These are phyloP conservation scores for Clitoria ternatea DNA, from an alignment of 306 rosid species.

Conservation along the genomic window DNA sequence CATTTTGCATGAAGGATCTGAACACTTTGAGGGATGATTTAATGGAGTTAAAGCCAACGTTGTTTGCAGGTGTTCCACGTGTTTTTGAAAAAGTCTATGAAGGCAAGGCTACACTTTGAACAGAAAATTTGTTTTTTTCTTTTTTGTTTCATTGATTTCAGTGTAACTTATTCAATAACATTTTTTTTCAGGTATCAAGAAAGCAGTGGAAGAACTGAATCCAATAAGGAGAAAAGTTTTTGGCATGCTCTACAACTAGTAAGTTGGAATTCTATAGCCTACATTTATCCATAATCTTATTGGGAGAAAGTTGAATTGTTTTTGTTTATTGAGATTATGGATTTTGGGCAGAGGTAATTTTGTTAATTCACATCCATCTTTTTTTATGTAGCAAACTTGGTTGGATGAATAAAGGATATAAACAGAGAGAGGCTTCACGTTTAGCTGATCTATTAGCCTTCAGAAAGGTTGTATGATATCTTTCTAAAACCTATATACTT, in stretches of 20 bases:
- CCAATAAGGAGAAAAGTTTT: slow-evolving; percentile 69
- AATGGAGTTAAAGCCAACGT: slow-evolving; percentile 82
- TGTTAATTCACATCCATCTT: not conserved
- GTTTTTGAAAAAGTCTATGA: slow-evolving; percentile 72
- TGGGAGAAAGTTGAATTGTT: not conserved
- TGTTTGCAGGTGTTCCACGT: slow-evolving; percentile 84
- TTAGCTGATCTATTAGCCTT: slow-evolving; percentile 81
- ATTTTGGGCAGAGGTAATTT: not conserved
- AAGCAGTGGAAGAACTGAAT: slow-evolving; percentile 66
- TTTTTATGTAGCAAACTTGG: slow-evolving; percentile 57
- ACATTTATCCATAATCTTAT: not conserved
- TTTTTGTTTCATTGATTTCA: not conserved
- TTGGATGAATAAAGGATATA: slow-evolving; percentile 78
- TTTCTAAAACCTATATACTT: not conserved
- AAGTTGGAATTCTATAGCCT: slow-evolving; percentile 6
- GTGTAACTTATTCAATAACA: not conserved
- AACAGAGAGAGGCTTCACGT: slow-evolving; percentile 64
- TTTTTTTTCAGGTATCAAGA: slow-evolving; percentile 67
- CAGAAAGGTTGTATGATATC: slow-evolving; percentile 51
- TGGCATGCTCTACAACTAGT: slow-evolving; percentile 67
- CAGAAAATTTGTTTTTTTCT: not conserved
- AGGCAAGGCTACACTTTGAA: slow-evolving; percentile 36
- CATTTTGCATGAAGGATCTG: slow-evolving; percentile 55
- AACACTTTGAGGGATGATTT: slow-evolving; percentile 70
- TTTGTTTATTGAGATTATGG: not conserved